Evolutionary conservation across 75 land plant species (phyloP).

Genomic region (Pinus albicaulis): DNA sequence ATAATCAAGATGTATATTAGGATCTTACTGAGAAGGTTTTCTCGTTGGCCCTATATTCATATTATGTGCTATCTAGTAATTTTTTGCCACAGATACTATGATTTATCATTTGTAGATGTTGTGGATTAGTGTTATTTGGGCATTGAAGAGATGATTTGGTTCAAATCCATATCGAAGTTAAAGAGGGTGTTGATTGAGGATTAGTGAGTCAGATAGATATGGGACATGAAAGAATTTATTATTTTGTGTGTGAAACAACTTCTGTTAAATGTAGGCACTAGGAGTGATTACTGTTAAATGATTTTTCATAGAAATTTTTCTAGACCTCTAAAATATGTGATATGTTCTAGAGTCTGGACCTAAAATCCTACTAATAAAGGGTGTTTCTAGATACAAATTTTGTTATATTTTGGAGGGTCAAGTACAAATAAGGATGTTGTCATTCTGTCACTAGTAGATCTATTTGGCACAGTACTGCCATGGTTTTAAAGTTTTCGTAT

Average conservation of each 20-base stretch:
- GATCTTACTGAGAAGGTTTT: constrained; percentile 94
- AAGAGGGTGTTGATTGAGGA: too few relatives aligned
- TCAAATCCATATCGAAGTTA: not conserved
- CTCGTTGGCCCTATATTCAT: not conserved
- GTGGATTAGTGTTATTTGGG: not conserved
- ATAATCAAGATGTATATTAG: constrained; percentile 96
- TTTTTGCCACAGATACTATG: not conserved
- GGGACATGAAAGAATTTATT: not conserved
- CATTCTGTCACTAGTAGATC: not conserved
- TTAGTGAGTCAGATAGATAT: not conserved
- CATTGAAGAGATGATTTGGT: not conserved
- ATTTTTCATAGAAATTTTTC: not conserved
- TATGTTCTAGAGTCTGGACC: not conserved
- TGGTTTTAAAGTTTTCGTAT: not conserved
- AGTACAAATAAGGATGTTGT: not conserved
- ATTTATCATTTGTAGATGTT: not conserved
- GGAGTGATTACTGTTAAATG: not conserved
- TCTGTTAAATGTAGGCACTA: not conserved
- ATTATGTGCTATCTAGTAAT: not conserved
- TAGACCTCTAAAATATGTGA: not conserved
- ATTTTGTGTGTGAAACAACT: not conserved
- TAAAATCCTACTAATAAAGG: not conserved
- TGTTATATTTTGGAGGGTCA: not conserved
- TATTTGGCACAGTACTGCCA: not conserved
- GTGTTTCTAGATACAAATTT: not conserved